Conservation (phyloP, 1,284 basidiomycete genomes). For the Rhodotorula mucilaginosa region DNA sequence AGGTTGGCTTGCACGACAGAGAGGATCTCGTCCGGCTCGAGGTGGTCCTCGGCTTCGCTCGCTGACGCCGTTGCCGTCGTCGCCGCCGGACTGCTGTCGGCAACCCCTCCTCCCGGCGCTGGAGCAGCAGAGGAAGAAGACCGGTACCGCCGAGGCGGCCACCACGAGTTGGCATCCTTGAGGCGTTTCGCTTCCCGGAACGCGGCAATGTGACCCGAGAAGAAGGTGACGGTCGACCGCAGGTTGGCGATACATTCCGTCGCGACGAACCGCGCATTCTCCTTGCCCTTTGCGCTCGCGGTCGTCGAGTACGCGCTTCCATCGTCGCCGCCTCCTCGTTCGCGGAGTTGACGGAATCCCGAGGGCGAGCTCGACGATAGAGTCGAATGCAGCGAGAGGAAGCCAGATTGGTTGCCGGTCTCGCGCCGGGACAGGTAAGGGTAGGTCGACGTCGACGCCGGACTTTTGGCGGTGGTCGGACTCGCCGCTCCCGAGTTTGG, state of each 20-base stretch:
- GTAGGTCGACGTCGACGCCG: neutral
- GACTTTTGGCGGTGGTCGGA: neutral
- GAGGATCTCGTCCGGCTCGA: conserved; percentile 42
- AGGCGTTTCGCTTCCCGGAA: conserved; percentile 6
- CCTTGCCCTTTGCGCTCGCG: neutral
- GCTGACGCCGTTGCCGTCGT: neutral
- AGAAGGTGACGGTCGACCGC: conserved; percentile 36
- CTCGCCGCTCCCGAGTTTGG: conserved; percentile 6
- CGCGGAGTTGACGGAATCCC: neutral
- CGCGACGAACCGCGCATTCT: conserved; percentile 30
- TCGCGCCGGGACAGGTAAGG: conserved; percentile 5
- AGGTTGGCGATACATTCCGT: conserved; percentile 44
- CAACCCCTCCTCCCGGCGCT: neutral
- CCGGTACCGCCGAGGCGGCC: neutral
- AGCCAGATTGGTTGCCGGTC: conserved; percentile 2
- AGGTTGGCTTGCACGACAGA: conserved; percentile 38
- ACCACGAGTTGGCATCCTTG: neutral
- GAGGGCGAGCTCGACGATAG: neutral
- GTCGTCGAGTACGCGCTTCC: conserved; percentile 6
- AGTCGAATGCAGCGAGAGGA: conserved; percentile 6
- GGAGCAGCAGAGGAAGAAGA: neutral
- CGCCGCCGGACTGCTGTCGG: neutral
- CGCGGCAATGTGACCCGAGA: conserved; percentile 36
- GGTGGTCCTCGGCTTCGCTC: conserved; percentile 3
- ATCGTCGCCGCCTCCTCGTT: neutral